phyloP scores from a whole-genome alignment of 495 filamentous ascomycete species.

The Collariella sp. region DNA sequence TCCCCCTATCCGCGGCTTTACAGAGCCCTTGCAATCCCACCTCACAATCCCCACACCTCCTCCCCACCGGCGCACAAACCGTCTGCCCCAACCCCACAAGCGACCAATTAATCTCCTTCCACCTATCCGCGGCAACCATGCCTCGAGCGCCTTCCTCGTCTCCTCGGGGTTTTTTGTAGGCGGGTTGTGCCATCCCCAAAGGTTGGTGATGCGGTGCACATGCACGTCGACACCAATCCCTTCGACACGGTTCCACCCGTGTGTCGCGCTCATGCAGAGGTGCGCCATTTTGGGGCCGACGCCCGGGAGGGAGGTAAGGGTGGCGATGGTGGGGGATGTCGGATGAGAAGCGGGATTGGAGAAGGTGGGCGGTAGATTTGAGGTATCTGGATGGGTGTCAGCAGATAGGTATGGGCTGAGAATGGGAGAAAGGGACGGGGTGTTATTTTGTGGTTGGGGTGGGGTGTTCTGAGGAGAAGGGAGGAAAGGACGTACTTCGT shows the following conservation, averaged over 20 bases:
- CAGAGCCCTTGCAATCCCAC: slow-evolving; percentile 68
- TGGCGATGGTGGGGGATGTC: slow-evolving; percentile 85
- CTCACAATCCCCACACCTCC: slow-evolving; percentile 75
- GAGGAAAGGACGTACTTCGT: slow-evolving; percentile 44
- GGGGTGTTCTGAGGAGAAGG: background rate
- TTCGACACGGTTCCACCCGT: slow-evolving; percentile 49
- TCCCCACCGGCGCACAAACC: slow-evolving; percentile 71
- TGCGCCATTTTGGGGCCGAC: slow-evolving; percentile 98
- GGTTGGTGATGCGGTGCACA: slow-evolving; percentile 83
- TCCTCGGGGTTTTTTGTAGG: slow-evolving; percentile 78
- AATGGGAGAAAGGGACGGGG: background rate
- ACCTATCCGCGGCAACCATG: slow-evolving; percentile 81
- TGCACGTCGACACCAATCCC: slow-evolving; percentile 63
- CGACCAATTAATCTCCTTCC: slow-evolving; percentile 92
- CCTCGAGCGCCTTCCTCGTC: slow-evolving; percentile 66
- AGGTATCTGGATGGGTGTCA: slow-evolving; percentile 54
- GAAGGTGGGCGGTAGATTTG: slow-evolving; percentile 63
- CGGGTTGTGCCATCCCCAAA: slow-evolving; percentile 76
- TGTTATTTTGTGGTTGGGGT: background rate
- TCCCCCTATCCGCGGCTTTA: slow-evolving; percentile 55
- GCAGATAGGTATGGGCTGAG: background rate
- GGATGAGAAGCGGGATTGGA: slow-evolving; percentile 55
- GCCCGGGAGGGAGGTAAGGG: slow-evolving; percentile 72
- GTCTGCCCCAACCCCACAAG: slow-evolving; percentile 86
- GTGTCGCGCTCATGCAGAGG: slow-evolving; percentile 61